Evolutionary conservation across 805 yeast species (phyloP).

Genomic region (Barnettozyma populi): DNA sequence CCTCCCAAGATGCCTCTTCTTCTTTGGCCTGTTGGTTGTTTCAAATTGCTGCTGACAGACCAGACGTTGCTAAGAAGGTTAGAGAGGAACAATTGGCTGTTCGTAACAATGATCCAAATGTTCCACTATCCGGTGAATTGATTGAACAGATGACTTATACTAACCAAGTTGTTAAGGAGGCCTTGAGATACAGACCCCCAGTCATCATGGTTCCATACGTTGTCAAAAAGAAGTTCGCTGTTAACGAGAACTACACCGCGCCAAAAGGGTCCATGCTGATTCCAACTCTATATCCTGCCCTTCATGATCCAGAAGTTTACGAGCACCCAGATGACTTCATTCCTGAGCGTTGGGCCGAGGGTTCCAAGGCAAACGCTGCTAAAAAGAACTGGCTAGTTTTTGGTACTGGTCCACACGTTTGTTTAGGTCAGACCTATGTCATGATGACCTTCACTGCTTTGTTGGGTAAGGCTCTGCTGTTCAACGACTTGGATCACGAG

Average conservation of each 20-base stretch:
- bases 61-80: slow-evolving; percentile 79
- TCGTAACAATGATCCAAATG: slow-evolving; percentile 68
- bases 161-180: slow-evolving; percentile 83
- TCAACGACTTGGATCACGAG: slow-evolving; percentile 75
- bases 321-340: slow-evolving; percentile 90
- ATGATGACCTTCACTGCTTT: slow-evolving; percentile 82
- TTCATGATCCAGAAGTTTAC: slow-evolving; percentile 96
- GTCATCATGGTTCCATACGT: slow-evolving; percentile 97
- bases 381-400: slow-evolving; percentile 94
- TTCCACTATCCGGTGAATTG: slow-evolving; percentile 59
- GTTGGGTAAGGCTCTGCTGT: slow-evolving; percentile 85
- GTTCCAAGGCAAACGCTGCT: slow-evolving; percentile 67
- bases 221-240: slow-evolving; percentile 80
- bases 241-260: slow-evolving; percentile 76
- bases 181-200: slow-evolving; percentile 94
- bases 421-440: slow-evolving; percentile 93
- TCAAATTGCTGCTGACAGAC: slow-evolving; percentile 93
- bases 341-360: slow-evolving; percentile 93
- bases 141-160: slow-evolving; percentile 88
- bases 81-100: slow-evolving; percentile 88
- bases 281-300: slow-evolving; percentile 91
- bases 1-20: slow-evolving; percentile 97
- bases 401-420: slow-evolving; percentile 95
- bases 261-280: slow-evolving; percentile 98
- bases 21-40: slow-evolving; percentile 97